Evolutionary conservation across 2,329 filamentous ascomycete genomes (phyloP), one percentile per base, ranked within the genome.

Genomic region (Cordyceps fumosorosea): DNA sequence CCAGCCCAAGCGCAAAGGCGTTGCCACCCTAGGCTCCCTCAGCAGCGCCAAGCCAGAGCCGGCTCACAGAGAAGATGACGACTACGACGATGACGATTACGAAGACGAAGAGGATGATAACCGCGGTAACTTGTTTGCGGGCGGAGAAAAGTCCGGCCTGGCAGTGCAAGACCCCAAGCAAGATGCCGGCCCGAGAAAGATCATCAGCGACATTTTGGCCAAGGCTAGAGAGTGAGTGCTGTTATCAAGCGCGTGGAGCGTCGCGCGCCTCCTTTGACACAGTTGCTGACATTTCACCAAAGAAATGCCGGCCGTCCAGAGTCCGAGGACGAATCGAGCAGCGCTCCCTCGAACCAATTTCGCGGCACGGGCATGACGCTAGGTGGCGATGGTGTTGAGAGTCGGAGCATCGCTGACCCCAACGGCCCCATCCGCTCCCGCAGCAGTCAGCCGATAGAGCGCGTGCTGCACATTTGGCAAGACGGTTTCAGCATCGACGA

Each of bases 401-500:
- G 89, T 67, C 84, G 86, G 63, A 78, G 79, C 26, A 84, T 95
- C 56, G 85, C 86, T 50, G 86, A 90, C 66, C 84, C 88, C 32
- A 74, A 65, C 0, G 73, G 73, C 3, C 64, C 69, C 66, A 22
- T 74, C 66, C 51, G 24, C 20, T 67, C 70, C 11, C 47, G 67
- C n/a, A 70, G 66, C 18, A 65, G 71, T 1, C 77, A 81, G 40
- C 81, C 83, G 5, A 85, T 89, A 64, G 84, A 85, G 56, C 86
- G 90, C 56, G 83, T 85, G 12, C 80, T 96, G 59, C 90, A 93
- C 69, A 81, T 95, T 51, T 96, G 91, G 91, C 82, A 83, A 48
- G 88, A 96, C 70, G 91, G 91, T 16, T 93, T 95, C 76, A 93
- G 89, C 66, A 86, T 96, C 64, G 90, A 93, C 64, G 89, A 95